A percentile compares a stretch with the other conserved stretches of the same genome.
Evolutionary conservation across 441 rosid species (phyloP).

Genomic region (Hura crepitans): DNA sequence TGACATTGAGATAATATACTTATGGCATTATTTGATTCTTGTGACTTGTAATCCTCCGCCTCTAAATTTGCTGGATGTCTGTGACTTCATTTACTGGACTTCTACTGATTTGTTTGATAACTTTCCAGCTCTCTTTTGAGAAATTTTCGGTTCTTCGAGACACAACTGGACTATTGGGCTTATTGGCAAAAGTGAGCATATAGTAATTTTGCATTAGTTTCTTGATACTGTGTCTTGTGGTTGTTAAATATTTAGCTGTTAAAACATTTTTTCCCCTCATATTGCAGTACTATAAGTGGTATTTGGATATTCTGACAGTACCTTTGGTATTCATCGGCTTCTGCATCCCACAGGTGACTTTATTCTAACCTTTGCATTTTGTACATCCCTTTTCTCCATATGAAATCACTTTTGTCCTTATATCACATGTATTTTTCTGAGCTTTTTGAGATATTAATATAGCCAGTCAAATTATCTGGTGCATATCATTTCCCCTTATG

Average conservation of each 20-base stretch:
- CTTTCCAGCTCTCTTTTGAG: constrained; percentile 56
- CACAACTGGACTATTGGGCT: constrained; percentile 39
- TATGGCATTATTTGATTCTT: constrained; percentile 7
- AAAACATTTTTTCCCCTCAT: constrained; percentile 18
- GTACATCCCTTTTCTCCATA: background rate
- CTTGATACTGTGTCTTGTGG: background rate
- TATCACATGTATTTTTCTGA: background rate
- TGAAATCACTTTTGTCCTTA: background rate
- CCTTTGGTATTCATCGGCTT: constrained; percentile 54
- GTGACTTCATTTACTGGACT: background rate
- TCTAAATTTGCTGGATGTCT: constrained; percentile 1
- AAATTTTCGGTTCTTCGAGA: constrained; percentile 40
- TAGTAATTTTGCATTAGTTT: background rate
- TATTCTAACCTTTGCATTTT: constrained; percentile 6
- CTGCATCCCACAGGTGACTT: constrained; percentile 72
- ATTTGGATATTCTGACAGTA: constrained; percentile 53
- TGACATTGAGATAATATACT: background rate
- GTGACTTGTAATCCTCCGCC: background rate
- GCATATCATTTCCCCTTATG: background rate
- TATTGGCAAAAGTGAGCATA: constrained; percentile 62
- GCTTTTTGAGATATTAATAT: background rate
- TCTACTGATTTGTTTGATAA: background rate
- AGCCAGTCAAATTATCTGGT: background rate
- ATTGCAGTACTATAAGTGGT: constrained; percentile 65
- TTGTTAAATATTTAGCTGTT: constrained; percentile 18